Evolutionary conservation across 2,329 filamentous ascomycete species (phyloP).

Genomic region (Pyrenochaeta sp.): DNA sequence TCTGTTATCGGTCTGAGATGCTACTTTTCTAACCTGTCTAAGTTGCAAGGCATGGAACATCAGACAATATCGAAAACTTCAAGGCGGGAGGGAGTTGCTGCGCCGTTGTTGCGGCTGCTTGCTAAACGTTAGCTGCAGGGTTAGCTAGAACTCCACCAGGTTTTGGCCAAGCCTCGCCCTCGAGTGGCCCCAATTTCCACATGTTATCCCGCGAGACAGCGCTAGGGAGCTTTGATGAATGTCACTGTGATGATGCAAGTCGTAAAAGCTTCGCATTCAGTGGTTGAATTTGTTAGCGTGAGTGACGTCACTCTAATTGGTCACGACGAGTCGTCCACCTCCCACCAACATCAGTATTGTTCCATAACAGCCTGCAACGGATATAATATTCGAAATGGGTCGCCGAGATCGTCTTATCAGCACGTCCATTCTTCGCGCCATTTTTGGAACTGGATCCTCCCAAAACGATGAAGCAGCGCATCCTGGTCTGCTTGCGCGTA

Average conservation of each 20-base stretch:
- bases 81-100: neutral
- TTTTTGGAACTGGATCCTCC: constrained; percentile 37
- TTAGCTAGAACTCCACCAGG: neutral
- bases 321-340: neutral
- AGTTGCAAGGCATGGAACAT: neutral
- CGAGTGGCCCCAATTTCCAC: too few species aligned
- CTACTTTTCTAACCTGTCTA: neutral
- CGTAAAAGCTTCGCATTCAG: too few species aligned
- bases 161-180: too few species aligned
- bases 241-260: too few species aligned
- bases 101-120: neutral
- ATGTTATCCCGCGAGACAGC: too few species aligned
- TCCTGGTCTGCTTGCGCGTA: constrained; percentile 50
- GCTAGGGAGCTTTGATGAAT: too few species aligned
- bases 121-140: neutral
- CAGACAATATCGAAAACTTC: neutral
- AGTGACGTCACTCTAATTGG: neutral
- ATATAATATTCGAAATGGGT: constrained; percentile 36
- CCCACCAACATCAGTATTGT: neutral
- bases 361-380: neutral
- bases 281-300: neutral
- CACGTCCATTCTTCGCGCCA: constrained; percentile 47
- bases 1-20: neutral
- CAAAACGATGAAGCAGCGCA: constrained; percentile 27
- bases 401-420: constrained; percentile 47